Conservation (phyloP, 2,329 filamentous ascomycete species). For the Botryotinia globosa region DNA sequence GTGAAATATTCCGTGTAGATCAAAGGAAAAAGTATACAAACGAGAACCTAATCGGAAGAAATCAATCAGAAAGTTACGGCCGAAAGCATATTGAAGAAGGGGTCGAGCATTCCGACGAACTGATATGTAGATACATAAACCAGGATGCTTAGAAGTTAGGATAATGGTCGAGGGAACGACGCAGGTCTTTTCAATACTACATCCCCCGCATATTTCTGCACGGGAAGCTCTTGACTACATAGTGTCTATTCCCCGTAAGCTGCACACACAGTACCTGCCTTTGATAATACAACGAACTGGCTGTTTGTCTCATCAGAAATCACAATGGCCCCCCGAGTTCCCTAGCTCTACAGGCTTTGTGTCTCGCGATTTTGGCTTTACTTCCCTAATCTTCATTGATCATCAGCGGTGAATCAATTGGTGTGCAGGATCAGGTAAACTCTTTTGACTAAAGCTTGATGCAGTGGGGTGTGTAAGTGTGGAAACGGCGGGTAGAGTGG, state of each 20-base stretch:
- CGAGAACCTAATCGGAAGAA: neutral
- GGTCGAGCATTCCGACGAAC: neutral
- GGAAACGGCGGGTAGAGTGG: conserved; percentile 2
- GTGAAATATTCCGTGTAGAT: neutral
- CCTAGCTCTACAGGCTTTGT: neutral
- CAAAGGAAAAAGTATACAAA: neutral
- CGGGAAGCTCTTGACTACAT: conserved; percentile 11
- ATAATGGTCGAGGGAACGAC: neutral
- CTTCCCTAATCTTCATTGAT: neutral
- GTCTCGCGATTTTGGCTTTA: neutral
- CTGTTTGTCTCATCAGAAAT: neutral
- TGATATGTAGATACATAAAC: neutral
- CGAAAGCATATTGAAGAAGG: neutral
- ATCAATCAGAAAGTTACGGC: neutral
- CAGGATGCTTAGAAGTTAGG: conserved; percentile 12
- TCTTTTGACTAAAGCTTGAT: conserved; percentile 3
- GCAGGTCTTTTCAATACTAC: neutral
- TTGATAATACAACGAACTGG: neutral
- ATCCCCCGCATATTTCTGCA: conserved; percentile 4
- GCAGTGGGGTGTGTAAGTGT: neutral
- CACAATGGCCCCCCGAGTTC: neutral
- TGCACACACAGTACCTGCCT: neutral
- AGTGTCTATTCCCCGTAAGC: neutral
- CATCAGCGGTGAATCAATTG: neutral
- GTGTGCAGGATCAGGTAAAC: neutral